Base-by-base conservation (phyloP, 352 stramenopile genomes). In the Phytophthora constricta region DNA sequence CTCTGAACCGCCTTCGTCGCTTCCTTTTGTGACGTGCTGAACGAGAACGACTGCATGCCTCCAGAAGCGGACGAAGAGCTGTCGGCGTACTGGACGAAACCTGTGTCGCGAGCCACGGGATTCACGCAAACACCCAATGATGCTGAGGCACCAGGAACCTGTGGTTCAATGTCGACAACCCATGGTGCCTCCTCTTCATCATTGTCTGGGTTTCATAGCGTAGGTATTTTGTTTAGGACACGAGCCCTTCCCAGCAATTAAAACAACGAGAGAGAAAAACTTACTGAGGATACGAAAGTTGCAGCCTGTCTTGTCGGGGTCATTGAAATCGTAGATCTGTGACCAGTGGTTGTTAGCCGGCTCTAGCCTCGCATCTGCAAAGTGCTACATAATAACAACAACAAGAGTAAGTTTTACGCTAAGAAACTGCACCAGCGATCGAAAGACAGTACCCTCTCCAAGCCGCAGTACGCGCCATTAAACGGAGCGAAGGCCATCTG, bases 271-370 rank as follows among this genome's bases (percentile, higher is more conserved):
- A 10, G 14, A 46, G n/a, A 39, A 39, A 42, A 50, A 72, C 76
- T 52, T 67, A 88, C 79, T 73, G n/a, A 89, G 55, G 20, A 91
- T 70, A n/a, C 70, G 68, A 84, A 84, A 94, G 68, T 94, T 94
- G 53, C 57, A 68, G 19, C 84, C 80, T 4, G 70, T 81, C 74
- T 91, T 95, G 65, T 93, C 80, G 8, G 84, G 87, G 66, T 97
- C 91, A 66, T 97, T 97, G 62, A 98, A 98, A 65, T 98, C 92
- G 65, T 95, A 97, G 16, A 98, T 77, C 27, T 93, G 83, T 39
- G 85, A 92, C 91, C 91, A 98, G 57, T 95, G 86, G 56, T 97
- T 98, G 66, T 92, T 90, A 23, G 68, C 74, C n/a, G 91, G 86
- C 51, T 95, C 82, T 17, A 98, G 62, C 0, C 77, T 76, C 3